Conservation (phyloP, 139 green algal genomes). For the Yamagishiella unicocca region DNA sequence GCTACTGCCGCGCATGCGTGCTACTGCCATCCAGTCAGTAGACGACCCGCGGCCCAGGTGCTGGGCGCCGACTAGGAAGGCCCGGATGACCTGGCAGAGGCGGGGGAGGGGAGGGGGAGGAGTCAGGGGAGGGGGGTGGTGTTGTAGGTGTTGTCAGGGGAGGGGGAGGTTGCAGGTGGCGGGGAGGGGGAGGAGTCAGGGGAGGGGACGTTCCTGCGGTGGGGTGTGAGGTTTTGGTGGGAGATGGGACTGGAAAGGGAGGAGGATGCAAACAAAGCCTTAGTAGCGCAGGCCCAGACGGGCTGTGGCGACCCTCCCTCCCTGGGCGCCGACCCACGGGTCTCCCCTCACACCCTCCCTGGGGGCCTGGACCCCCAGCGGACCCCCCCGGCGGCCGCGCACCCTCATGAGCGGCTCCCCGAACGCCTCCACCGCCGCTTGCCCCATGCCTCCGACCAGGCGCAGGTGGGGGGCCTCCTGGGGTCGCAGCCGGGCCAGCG, state of each 20-base stretch:
- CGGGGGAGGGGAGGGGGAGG: not conserved
- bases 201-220: no score
- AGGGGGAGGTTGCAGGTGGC: not conserved
- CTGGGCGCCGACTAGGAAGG: constrained; percentile 15
- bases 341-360: no score
- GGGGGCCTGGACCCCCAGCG: no score
- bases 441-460: constrained; percentile 47
- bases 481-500: constrained; percentile 19
- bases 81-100: constrained; percentile 26
- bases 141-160: not conserved
- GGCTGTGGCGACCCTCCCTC: no score
- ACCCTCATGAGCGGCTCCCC: constrained; percentile 49
- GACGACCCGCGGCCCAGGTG: not conserved
- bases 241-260: no score
- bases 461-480: constrained; percentile 34
- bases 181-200: no score
- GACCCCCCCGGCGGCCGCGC: no score
- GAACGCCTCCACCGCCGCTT: constrained; percentile 45
- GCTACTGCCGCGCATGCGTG: not conserved
- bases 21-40: constrained; percentile 10
- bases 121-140: not conserved
- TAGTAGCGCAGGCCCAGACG: no score
- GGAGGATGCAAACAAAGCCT: no score
- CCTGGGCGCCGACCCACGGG: no score
- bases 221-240: no score